A percentile compares a stretch with the other conserved stretches of the same genome.
These are phyloP conservation scores for Aotearoamyces nothofagi DNA, from an alignment of 2,329 filamentous ascomycete genomes.

Conservation along the genomic window DNA sequence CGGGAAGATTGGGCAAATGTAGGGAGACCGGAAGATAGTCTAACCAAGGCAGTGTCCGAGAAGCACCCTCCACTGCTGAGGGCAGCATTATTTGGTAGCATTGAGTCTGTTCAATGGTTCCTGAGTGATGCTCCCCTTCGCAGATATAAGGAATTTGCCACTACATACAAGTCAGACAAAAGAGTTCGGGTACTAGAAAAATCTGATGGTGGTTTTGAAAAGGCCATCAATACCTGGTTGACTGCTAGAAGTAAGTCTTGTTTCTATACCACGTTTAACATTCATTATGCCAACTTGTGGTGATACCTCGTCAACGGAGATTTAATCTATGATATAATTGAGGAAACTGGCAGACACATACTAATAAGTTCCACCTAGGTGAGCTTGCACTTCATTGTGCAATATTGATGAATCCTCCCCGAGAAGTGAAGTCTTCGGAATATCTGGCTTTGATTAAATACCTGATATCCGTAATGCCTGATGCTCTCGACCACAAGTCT, in stretches of 20 bases:
- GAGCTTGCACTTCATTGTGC: constrained; percentile 53
- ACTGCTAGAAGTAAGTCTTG: constrained; percentile 37
- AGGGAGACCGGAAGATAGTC: constrained; percentile 36
- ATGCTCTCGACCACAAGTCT: constrained; percentile 46
- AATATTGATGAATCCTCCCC: constrained; percentile 27
- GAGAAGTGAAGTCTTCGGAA: constrained; percentile 4
- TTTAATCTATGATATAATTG: no score
- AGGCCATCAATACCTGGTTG: constrained; percentile 47
- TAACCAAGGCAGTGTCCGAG: constrained; percentile 23
- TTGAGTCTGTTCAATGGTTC: constrained; percentile 67
- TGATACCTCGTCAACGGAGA: no score
- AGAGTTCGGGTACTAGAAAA: constrained; percentile 45
- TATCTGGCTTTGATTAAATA: constrained; percentile 47
- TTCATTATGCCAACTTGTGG: no score
- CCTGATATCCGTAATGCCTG: constrained; percentile 45
- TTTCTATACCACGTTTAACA: no score
- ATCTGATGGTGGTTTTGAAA: constrained; percentile 45
- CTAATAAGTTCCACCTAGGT: no score
- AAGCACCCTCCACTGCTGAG: constrained; percentile 42
- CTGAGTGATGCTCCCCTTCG: constrained; percentile 53
- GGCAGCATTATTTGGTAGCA: constrained; percentile 37
- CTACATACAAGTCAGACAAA: constrained; percentile 42
- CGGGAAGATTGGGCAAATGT: constrained; percentile 58
- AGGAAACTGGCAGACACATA: no score
- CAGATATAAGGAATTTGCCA: constrained; percentile 54